Evolutionary conservation across 139 green algal genomes (phyloP), one percentile per base, ranked within the genome.

Genomic region (Eudorina sp.): DNA sequence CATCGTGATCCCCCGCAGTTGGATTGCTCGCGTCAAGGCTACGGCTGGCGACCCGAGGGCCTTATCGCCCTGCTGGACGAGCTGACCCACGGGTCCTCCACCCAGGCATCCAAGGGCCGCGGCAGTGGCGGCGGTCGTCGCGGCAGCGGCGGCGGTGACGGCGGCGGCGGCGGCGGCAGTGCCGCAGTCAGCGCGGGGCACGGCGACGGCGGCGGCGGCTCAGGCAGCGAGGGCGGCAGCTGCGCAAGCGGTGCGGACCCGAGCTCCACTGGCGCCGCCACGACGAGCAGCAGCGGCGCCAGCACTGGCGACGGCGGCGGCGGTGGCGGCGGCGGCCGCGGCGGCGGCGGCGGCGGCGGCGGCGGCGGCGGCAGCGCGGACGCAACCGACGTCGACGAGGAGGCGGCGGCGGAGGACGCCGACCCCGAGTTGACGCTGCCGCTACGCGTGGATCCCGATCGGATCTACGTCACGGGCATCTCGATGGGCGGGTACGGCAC

Each of bases 401-500:
- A 9, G n/a, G 58, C 58, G 58, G 18, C 23, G 21, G 58, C 58
- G 58, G 21, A 34, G 58, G 6, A n/a, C 58, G 23, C 27, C 18
- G 58, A 68, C 18, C 58, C 16, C 18, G 18, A 6, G 18, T 27
- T 41, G 64, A 29, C n/a, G 58, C 58, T 73, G n/a, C 64, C 64
- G 31, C 64, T 73, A 6, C 64, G 64, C 7, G 64, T 73, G 64
- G 64, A 43, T 18, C 29, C 7, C n/a, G n/a, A 73, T 18, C 64
- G 64, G 7, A 31, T 73, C 29, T 73, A 73, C 64, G 64, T 73
- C n/a, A 73, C 64, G n/a, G 64, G 64, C 6, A 43, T 73, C n/a
- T 73, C 64, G 5, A 73, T 43, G 64, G 64, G 64, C 64, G 64
- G 64, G 64, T 73, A 73, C 64, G 64, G 64, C 64, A 73, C 64